Evolutionary conservation across 805 yeast genomes (phyloP), one percentile per base, ranked within the genome.

Genomic region (Saccharomycopsis malanga): DNA sequence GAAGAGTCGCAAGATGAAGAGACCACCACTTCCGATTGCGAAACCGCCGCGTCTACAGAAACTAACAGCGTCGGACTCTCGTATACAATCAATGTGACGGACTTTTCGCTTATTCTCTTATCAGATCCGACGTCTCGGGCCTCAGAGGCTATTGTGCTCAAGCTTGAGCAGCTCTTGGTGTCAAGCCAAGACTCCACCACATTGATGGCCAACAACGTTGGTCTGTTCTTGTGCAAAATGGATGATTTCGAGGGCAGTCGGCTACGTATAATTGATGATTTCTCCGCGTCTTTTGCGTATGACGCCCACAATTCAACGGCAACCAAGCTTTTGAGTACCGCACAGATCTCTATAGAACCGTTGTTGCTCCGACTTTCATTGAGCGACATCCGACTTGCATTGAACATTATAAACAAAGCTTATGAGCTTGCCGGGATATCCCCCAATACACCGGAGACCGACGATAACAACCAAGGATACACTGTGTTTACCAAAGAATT

Each of bases 91-190:
- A 87, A 85, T 57, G 64, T 93, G 35, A 78, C 80, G 4, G 82
- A 87, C 46, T 80, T 91, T 0, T 86, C 95, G 0, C 69, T 91
- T 17, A 77, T 87, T 17, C 64, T 93, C 25, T 64, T 93, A 37
- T 95, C 96, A 0, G 85, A 91, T 60, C 86, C 96, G 0, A 72
- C 81, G 0, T 68, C 72, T 5, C 60, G 64, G 2, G 72, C 79
- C 51, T 77, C 95, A 0, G 95, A 89, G 57, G 98, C 98, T 0
- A 74, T 91, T 51, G 96, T 91, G 1, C 83, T 93, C 67, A 85
- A 86, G 57, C 78, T 88, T 12, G 94, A 83, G 50, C 96, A 89
- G 58, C 63, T 88, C 2, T 65, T 82, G 39, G 59, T 86, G 2
- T 74, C 91, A 0, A 77, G 83, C 49, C 88, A 83, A 57, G 76